Evolutionary conservation across 2,329 filamentous ascomycete species (phyloP).

Genomic region (Coniochaeta ligniaria): DNA sequence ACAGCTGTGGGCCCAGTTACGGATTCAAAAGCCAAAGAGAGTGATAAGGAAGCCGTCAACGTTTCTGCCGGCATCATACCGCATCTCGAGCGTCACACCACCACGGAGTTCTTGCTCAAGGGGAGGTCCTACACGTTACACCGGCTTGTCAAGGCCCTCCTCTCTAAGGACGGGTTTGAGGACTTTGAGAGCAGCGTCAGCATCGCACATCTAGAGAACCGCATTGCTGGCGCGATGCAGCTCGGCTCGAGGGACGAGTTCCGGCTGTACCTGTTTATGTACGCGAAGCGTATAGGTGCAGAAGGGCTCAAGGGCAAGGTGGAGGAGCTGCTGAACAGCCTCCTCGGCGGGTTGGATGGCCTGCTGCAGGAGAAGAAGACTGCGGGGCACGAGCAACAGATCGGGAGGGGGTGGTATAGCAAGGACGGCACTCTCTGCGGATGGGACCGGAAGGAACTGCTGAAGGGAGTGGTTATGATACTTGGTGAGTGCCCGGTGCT

Average conservation of each 20-base stretch:
- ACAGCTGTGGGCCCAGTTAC: slow-evolving; percentile 55
- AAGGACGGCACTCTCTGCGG: slow-evolving; percentile 72
- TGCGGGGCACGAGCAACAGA: slow-evolving; percentile 29
- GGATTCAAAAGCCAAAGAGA: slow-evolving; percentile 36
- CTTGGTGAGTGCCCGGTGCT: slow-evolving; percentile 57
- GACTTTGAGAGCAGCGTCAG: slow-evolving; percentile 85
- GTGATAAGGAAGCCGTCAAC: slow-evolving; percentile 33
- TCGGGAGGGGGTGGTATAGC: slow-evolving; percentile 54
- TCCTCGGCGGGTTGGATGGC: slow-evolving; percentile 76
- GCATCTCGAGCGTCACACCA: slow-evolving; percentile 88
- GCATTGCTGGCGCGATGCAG: slow-evolving; percentile 80
- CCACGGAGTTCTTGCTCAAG: slow-evolving; percentile 83
- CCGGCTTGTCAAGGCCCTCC: slow-evolving; percentile 79
- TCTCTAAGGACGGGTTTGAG: slow-evolving; percentile 87
- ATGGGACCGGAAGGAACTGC: slow-evolving; percentile 79
- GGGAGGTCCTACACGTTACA: slow-evolving; percentile 88
- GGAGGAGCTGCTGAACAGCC: slow-evolving; percentile 78
- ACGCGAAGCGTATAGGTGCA: slow-evolving; percentile 87
- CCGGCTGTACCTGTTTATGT: slow-evolving; percentile 93
- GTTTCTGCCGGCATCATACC: slow-evolving; percentile 91
- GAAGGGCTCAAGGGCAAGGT: slow-evolving; percentile 85
- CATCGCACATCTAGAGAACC: slow-evolving; percentile 91
- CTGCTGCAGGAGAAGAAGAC: slow-evolving; percentile 50
- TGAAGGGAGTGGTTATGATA: slow-evolving; percentile 88
- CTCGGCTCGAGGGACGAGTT: slow-evolving; percentile 88